Evolutionary conservation across 176 grass and related monocot species (phyloP), one percentile per base, ranked within the genome.

Genomic region (Avena sativa): DNA sequence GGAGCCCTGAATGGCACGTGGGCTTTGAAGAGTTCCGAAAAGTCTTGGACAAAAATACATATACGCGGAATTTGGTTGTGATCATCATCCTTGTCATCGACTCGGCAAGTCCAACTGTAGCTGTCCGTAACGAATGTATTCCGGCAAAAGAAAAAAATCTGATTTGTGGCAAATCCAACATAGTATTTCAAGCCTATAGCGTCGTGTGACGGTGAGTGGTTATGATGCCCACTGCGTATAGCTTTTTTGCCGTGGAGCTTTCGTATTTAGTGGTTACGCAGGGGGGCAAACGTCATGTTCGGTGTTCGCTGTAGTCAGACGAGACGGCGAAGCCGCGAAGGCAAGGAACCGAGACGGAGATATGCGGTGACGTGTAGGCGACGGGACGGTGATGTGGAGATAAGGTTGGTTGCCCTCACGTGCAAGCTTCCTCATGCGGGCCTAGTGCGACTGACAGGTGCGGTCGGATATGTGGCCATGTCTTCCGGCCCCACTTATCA

Each of bases 331-430:
- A 23, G 49, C 79, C 20, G 28, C 9, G 15, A 63, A 86, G 59
- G 84, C 20, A 63, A 20, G 52, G 65, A 57, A 44, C 12, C 49
- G 43, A 28, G 74, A 5, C 20, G 58, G 46, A 47, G 89, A 74
- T 83, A 79, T 47, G 64, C 32, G 84, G 55, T 90, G 89, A 90
- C 84, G 89, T 83, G 79, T 17, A 75, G 8, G 12, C 72, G 46
- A 44, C 30, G 13, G 62, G 79, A 53, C 19, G 71, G 88, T 16
- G 79, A 86, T n/a, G 71, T 78, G 71, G 12, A 63, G 79, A 90
- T 86, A 83, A 90, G 52, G 71, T 51, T 53, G 1, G 12, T 63
- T 60, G 15, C 8, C 21, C 52, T 28, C 13, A 19, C 67, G 20
- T 34, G 80, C 51, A 26, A 58, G 13, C 40, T 20, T 34, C 23